Evolutionary conservation across 345 rosid genomes (phyloP), one percentile per base, ranked within the genome.

Genomic region (Alliaria petiolata): DNA sequence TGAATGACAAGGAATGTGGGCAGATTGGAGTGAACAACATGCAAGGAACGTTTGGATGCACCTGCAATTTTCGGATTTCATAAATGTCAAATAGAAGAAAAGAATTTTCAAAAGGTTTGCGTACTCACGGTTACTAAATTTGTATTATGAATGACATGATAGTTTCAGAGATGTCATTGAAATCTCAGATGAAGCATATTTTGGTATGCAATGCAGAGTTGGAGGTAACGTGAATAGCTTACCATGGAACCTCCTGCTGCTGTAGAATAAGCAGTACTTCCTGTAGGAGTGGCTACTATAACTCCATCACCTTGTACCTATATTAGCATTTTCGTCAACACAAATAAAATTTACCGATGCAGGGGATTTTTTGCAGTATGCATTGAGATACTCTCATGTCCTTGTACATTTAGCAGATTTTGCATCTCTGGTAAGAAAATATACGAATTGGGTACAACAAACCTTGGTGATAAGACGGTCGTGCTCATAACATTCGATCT

Each of bases 161-260:
- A n/a, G n/a, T n/a, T n/a, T n/a, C n/a, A n/a, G n/a, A n/a, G n/a
- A n/a, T n/a, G n/a, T n/a, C n/a, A n/a, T n/a, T n/a, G n/a, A n/a
- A n/a, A n/a, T n/a, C n/a, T n/a, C n/a, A n/a, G n/a, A n/a, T n/a
- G n/a, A n/a, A n/a, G n/a, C n/a, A n/a, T n/a, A 8, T 36, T 65
- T 57, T n/a, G 4, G 44, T 31, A n/a, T n/a, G 20, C 26, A 13
- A 66, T 30, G 54, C 46, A 60, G 56, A 22, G 26, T 42, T 61
- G 3, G 4, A 44, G 26, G 57, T 42, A 38, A 67, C 45, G n/a
- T 10, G 30, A 22, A 31, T 13, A 54, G 51, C 80, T 78, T 82
- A 93, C 98, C 98, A 93, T 91, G 77, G 98, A 93, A 78, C 98
- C 98, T 72, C 98, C 97, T 6, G 98, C 98, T 68, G 98, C 92